phyloP scores from a whole-genome alignment of 805 yeast species.

The Nadsonia fulvescens region DNA sequence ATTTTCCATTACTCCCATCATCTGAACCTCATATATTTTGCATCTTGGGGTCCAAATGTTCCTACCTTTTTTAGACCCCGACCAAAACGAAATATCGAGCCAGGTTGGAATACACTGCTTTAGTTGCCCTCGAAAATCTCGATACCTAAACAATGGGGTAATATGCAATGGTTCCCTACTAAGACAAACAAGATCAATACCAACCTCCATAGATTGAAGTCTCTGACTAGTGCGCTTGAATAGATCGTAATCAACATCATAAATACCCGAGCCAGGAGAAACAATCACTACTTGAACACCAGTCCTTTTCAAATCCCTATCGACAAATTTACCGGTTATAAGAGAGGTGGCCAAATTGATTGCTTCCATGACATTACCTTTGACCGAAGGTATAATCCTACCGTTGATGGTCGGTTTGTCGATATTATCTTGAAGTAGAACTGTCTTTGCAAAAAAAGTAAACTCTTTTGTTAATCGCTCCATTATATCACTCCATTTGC shows the following conservation, averaged over 20 bases:
- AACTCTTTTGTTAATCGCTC: slow-evolving; percentile 70
- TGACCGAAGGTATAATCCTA: slow-evolving; percentile 63
- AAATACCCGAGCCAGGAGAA: slow-evolving; percentile 86
- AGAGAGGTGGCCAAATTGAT: slow-evolving; percentile 68
- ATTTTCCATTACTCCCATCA: slow-evolving; percentile 96
- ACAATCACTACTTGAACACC: slow-evolving; percentile 77
- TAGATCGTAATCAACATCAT: slow-evolving; percentile 73
- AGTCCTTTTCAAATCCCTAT: slow-evolving; percentile 75
- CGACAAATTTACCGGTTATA: slow-evolving; percentile 58
- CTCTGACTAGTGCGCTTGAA: slow-evolving; percentile 59
- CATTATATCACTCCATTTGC: slow-evolving; percentile 87
- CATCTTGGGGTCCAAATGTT: slow-evolving; percentile 79
- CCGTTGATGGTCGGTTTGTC: slow-evolving; percentile 33
- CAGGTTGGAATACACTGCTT: slow-evolving; percentile 77
- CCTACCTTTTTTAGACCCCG: slow-evolving; percentile 28
- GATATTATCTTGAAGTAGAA: slow-evolving; percentile 29
- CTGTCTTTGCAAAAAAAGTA: slow-evolving; percentile 60
- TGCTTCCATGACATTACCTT: slow-evolving; percentile 79
- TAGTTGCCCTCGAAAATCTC: slow-evolving; percentile 8
- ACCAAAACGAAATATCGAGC: slow-evolving; percentile 89
- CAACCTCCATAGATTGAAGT: slow-evolving; percentile 60
- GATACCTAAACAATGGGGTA: slow-evolving; percentile 70
- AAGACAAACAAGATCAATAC: slow-evolving; percentile 75
- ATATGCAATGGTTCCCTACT: slow-evolving; percentile 85
- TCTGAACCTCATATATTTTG: slow-evolving; percentile 84